phyloP scores from a whole-genome alignment of 2,329 filamentous ascomycete genomes.

The Fusarium temperatum region DNA sequence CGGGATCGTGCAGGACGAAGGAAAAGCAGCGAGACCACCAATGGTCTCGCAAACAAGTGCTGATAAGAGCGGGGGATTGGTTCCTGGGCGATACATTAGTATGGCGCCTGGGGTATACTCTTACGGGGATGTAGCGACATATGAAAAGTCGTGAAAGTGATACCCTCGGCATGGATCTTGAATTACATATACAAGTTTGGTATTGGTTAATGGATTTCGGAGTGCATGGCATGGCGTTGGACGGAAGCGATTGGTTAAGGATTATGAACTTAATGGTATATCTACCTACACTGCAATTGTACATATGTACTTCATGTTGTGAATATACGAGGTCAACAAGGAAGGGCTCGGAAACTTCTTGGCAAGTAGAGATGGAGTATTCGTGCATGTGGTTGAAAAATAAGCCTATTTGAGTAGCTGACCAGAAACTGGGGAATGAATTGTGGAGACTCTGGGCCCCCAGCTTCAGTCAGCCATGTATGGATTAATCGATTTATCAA shows the following conservation, averaged over 20 bases:
- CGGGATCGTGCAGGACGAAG: slow-evolving; percentile 42
- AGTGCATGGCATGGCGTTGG: slow-evolving; percentile 33
- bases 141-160: slow-evolving; percentile 25
- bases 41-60: slow-evolving; percentile 7
- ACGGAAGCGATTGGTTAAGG: slow-evolving; percentile 14
- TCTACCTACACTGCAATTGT: neutral
- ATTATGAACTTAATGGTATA: neutral
- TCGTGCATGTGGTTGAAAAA: neutral
- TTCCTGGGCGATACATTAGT: slow-evolving; percentile 36
- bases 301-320: neutral
- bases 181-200: neutral
- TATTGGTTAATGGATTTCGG: neutral
- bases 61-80: slow-evolving; percentile 16
- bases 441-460: slow-evolving; percentile 7
- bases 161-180: neutral
- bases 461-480: neutral
- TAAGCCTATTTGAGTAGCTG: neutral
- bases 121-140: slow-evolving; percentile 36
- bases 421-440: slow-evolving; percentile 16
- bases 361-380: neutral
- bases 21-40: slow-evolving; percentile 25
- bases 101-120: slow-evolving; percentile 41
- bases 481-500: neutral
- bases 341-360: neutral
- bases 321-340: neutral